phyloP scores from a whole-genome alignment of 352 stramenopile species.

The Globisporangium carolinianum region DNA sequence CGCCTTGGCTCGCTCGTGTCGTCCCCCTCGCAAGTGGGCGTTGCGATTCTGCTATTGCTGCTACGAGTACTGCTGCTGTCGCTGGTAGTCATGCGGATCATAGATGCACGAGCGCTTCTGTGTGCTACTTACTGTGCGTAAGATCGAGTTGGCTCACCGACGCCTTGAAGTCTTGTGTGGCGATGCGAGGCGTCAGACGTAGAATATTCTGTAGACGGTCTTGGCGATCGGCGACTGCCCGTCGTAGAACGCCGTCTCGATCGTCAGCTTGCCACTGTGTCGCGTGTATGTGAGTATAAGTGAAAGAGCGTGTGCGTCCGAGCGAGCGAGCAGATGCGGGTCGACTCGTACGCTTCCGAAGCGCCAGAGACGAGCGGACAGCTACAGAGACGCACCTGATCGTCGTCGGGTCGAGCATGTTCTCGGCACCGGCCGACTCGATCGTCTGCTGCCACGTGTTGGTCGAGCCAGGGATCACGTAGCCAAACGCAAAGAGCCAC shows the following conservation, averaged over 20 bases:
- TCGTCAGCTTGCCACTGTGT: slow-evolving; percentile 86
- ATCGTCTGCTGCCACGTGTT: slow-evolving; percentile 96
- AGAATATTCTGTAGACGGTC: slow-evolving; percentile 92
- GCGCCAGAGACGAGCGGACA: no score
- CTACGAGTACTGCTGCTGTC: not conserved
- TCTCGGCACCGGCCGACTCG: slow-evolving; percentile 76
- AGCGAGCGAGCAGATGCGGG: no score
- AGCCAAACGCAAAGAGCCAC: slow-evolving; percentile 94
- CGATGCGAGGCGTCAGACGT: slow-evolving; percentile 44
- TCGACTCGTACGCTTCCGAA: no score
- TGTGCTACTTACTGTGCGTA: no score
- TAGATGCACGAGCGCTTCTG: no score
- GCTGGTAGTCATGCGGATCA: no score
- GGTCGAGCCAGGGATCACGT: slow-evolving; percentile 92
- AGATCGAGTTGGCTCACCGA: no score
- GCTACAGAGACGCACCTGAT: slow-evolving; percentile 45
- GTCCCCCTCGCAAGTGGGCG: not conserved
- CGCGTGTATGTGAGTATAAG: not conserved
- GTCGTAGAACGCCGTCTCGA: slow-evolving; percentile 96
- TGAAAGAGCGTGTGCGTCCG: not conserved
- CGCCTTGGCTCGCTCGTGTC: not conserved
- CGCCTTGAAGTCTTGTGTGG: no score
- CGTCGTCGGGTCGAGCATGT: slow-evolving; percentile 83
- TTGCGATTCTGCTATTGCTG: not conserved
- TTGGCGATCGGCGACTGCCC: slow-evolving; percentile 82